phyloP scores from a whole-genome alignment of 805 yeast genomes.

The Lipomyces yamanashiensis region DNA sequence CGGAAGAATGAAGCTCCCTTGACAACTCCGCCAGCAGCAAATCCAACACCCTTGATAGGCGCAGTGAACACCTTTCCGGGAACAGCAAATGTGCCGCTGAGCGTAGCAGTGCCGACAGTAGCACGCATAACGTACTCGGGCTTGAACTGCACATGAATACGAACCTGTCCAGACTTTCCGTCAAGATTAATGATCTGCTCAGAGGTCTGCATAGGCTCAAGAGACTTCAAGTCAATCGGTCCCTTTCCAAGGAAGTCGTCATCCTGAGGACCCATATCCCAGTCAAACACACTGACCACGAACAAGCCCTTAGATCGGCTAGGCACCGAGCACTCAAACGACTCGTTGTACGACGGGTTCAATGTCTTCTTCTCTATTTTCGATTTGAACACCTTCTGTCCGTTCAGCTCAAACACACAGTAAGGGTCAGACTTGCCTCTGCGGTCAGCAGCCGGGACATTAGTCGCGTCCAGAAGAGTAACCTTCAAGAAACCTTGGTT shows the following conservation, averaged over 20 bases:
- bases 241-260: slow-evolving; percentile 83
- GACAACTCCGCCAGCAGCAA: slow-evolving; percentile 52
- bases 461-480: slow-evolving; percentile 64
- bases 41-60: slow-evolving; percentile 57
- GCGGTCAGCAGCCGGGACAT: slow-evolving; percentile 82
- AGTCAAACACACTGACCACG: slow-evolving; percentile 69
- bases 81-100: slow-evolving; percentile 39
- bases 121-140: slow-evolving; percentile 64
- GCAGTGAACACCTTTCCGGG: slow-evolving; percentile 52
- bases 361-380: slow-evolving; percentile 84
- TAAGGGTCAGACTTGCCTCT: slow-evolving; percentile 92
- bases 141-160: slow-evolving; percentile 62
- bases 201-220: slow-evolving; percentile 62
- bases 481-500: slow-evolving; percentile 74
- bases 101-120: slow-evolving; percentile 26
- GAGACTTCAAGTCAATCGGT: slow-evolving; percentile 57
- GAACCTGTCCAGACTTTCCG: slow-evolving; percentile 64
- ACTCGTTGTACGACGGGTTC: slow-evolving; percentile 88
- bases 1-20: slow-evolving; percentile 32
- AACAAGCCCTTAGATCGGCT: slow-evolving; percentile 67
- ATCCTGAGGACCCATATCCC: slow-evolving; percentile 90
- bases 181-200: slow-evolving; percentile 60
- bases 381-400: slow-evolving; percentile 67
- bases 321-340: slow-evolving; percentile 56
- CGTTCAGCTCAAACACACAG: slow-evolving; percentile 69